Percentiles rank a stretch among this genome's conserved stretches.
Conservation (phyloP, 1,284 basidiomycete species). For the Somion occarium region DNA sequence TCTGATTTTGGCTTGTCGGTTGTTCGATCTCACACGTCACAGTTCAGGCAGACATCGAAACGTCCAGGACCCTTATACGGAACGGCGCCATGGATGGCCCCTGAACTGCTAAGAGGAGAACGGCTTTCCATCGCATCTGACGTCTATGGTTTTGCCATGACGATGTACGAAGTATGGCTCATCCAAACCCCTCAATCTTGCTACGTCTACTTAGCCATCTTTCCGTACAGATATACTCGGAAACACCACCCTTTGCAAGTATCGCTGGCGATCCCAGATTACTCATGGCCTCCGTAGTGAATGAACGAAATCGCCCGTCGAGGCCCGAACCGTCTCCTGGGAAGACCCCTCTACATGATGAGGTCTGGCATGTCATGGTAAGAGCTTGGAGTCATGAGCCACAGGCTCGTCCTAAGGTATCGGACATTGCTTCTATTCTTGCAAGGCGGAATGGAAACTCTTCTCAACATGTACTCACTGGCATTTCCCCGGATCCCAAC, state of each 20-base stretch:
- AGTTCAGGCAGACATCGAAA: not conserved
- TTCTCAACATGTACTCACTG: not conserved
- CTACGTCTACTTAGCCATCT: not conserved
- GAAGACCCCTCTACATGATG: not conserved
- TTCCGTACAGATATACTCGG: not conserved
- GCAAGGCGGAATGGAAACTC: not conserved
- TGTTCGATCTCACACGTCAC: conserved; percentile 8
- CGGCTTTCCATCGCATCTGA: conserved; percentile 8
- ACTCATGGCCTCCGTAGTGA: not conserved
- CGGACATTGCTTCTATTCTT: not conserved
- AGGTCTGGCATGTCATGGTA: conserved; percentile 1
- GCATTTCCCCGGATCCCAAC: too few species aligned
- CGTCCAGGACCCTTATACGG: conserved; percentile 1
- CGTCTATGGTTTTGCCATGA: conserved; percentile 19
- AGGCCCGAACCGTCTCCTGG: too few species aligned
- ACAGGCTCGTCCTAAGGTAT: not conserved
- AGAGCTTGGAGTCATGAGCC: not conserved
- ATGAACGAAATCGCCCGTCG: not conserved
- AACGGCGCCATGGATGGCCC: conserved; percentile 13
- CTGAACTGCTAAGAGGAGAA: conserved; percentile 10
- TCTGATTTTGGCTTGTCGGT: conserved; percentile 16
- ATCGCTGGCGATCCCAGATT: not conserved
- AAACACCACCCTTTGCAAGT: not conserved
- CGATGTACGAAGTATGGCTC: conserved; percentile 15
- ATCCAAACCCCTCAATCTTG: not conserved